phyloP scores from a whole-genome alignment of 495 filamentous ascomycete genomes.

The Talaromyces adpressus region DNA sequence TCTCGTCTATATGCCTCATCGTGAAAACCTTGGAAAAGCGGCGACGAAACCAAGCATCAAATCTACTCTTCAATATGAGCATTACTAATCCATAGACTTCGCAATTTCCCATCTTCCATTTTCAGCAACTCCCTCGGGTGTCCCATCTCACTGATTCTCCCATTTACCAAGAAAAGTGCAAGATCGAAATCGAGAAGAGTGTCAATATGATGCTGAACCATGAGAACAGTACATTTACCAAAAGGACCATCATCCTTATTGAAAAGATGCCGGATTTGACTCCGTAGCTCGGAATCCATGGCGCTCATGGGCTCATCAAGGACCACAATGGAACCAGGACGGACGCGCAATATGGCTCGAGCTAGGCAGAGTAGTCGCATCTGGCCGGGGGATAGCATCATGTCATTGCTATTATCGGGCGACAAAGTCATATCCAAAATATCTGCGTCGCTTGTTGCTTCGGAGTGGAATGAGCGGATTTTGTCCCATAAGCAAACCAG shows the following conservation, averaged over 20 bases:
- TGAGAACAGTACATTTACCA: neutral
- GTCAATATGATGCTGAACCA: neutral
- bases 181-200: neutral
- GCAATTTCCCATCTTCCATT: neutral
- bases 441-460: neutral
- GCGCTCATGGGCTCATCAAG: neutral
- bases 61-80: neutral
- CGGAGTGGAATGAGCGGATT: neutral
- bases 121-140: neutral
- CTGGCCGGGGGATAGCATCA: neutral
- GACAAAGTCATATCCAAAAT: neutral
- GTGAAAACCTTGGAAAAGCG: too few relatives aligned
- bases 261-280: neutral
- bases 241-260: neutral
- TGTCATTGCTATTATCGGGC: neutral
- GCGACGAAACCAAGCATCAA: neutral
- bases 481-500: neutral
- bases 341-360: constrained; percentile 17
- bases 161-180: neutral
- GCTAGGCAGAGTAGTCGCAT: neutral
- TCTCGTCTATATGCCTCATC: too few relatives aligned
- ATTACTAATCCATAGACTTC: neutral
- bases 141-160: neutral
- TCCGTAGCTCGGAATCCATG: neutral
- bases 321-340: constrained; percentile 18